phyloP scores from a whole-genome alignment of 2,329 filamentous ascomycete genomes.

The Claviceps sp. region DNA sequence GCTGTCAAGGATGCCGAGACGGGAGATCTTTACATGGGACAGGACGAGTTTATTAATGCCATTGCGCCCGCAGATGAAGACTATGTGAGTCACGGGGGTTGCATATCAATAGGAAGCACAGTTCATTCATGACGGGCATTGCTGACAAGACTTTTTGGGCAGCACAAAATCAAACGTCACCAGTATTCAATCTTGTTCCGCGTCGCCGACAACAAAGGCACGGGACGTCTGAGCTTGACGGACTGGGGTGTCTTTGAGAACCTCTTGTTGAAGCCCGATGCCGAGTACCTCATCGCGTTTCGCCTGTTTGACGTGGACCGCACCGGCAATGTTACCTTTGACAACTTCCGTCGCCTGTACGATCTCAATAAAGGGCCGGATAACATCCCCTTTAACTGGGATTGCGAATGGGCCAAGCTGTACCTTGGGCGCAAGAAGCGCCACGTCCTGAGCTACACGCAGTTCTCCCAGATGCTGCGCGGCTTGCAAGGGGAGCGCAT shows the following conservation, averaged over 20 bases:
- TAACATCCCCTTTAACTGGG: constrained; percentile 90
- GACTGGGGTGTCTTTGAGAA: constrained; percentile 95
- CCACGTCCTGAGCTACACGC: constrained; percentile 84
- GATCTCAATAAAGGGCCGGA: constrained; percentile 76
- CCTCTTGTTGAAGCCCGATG: constrained; percentile 83
- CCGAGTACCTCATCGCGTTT: constrained; percentile 98
- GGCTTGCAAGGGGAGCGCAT: constrained; percentile 93
- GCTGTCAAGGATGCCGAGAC: constrained; percentile 61
- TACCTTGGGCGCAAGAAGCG: constrained; percentile 83
- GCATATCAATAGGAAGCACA: neutral
- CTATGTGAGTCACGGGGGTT: constrained; percentile 53
- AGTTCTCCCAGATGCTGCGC: constrained; percentile 96
- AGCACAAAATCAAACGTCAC: constrained; percentile 97
- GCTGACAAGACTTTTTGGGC: constrained; percentile 3
- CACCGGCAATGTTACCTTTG: constrained; percentile 76
- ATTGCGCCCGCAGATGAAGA: constrained; percentile 79
- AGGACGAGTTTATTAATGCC: constrained; percentile 81
- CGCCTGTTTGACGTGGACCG: constrained; percentile 84
- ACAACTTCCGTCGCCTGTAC: constrained; percentile 74
- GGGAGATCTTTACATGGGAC: constrained; percentile 67
- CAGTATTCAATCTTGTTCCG: constrained; percentile 90
- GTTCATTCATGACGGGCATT: too few species aligned
- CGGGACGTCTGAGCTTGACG: constrained; percentile 60
- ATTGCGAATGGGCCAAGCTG: constrained; percentile 88
- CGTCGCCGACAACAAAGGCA: constrained; percentile 68